Conservation (phyloP, 306 rosid species). For the Vigna mungo region DNA sequence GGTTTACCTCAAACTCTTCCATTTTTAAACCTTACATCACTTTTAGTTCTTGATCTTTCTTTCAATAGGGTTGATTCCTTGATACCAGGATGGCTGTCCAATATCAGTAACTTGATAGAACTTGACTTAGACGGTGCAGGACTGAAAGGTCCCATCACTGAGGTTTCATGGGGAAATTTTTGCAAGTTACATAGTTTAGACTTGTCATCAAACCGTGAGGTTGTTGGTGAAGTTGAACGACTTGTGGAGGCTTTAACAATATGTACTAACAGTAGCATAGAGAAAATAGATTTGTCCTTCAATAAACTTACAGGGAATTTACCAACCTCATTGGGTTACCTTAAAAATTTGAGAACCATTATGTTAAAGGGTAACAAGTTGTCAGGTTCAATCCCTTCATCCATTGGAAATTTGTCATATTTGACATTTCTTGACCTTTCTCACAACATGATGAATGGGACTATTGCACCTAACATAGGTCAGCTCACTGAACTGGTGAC, state of each 20-base stretch:
- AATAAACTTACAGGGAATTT: not conserved
- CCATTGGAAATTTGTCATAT: conserved; percentile 6
- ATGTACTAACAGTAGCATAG: not conserved
- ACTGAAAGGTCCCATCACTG: not conserved
- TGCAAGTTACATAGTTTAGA: not conserved
- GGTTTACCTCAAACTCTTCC: conserved; percentile 8
- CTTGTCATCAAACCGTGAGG: not conserved
- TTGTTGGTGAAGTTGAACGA: not conserved
- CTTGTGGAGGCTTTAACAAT: conserved; percentile 12
- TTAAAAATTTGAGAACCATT: not conserved
- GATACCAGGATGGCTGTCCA: not conserved
- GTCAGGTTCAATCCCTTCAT: not conserved
- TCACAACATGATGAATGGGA: not conserved
- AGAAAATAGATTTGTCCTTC: not conserved
- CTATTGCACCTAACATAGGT: not conserved
- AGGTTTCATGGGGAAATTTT: not conserved
- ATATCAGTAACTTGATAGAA: not conserved
- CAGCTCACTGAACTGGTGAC: not conserved
- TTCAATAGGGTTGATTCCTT: not conserved
- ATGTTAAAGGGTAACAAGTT: not conserved
- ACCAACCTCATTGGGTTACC: not conserved
- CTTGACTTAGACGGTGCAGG: not conserved
- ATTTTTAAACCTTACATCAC: conserved; percentile 6
- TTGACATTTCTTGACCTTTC: not conserved
- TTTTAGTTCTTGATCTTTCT: conserved; percentile 17